Evolutionary conservation across 768 basidiomycete genomes (phyloP), one percentile per base, ranked within the genome.

Genomic region (Chalciporus piperatus): DNA sequence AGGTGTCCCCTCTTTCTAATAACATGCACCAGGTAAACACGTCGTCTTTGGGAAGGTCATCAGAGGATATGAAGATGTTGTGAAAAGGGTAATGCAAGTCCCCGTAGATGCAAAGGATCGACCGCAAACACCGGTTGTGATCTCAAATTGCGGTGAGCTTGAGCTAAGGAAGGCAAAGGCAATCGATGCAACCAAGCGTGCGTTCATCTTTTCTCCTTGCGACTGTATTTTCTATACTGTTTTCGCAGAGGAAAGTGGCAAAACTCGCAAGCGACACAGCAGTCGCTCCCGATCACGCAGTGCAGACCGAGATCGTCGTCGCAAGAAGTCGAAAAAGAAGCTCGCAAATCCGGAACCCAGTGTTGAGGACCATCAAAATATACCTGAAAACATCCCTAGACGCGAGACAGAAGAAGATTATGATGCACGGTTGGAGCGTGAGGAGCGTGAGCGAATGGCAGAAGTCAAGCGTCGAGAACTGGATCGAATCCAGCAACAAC

Each of bases 131-230:
- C 84, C 85, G 2, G 81, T 95, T 11, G 70, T 79, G 10, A 82
- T 96, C 55, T 69, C 76, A 3, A 89, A 85, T 64, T 92, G 89
- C 48, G 93, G 93, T 11, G 93, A 96, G 64, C 82, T 96, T 33
- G 87, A 91, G 65, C 76, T 91, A 11, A 79, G 79, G 50, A 79
- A 55, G 22, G 32, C 47, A 27, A 56, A 54, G 39, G 45, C 48
- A 7, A 25, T 17, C 2, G 53, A 63, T 2, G 56, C 47, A 40
- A 37, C 35, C 1, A 56, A 55, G 45, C 50, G 67, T 68, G 43
- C 19, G 54, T 35, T 20, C 14, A 0, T 12, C 17, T 14, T 40
- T 48, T 46, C 17, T 32, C 32, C 22, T 28, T 16, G 28, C 6
- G 4, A n/a, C 19, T 12, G 23, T 20, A 27, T 41, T 13, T n/a